phyloP scores from a whole-genome alignment of 306 rosid genomes.

The Cicer yamashitae region DNA sequence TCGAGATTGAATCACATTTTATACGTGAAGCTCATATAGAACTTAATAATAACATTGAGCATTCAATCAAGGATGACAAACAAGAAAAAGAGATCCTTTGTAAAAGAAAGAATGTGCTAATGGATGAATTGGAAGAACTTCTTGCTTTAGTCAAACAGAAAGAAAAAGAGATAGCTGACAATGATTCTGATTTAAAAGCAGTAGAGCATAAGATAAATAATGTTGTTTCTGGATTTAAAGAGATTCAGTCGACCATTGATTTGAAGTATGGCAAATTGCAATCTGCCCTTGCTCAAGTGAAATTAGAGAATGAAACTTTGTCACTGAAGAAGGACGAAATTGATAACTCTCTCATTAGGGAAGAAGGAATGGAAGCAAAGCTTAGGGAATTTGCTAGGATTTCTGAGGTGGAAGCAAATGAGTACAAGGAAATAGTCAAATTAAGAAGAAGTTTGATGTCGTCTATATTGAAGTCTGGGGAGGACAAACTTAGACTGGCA shows the following conservation, averaged over 20 bases:
- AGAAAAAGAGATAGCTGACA: slow-evolving; percentile 74
- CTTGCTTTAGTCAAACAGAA: slow-evolving; percentile 73
- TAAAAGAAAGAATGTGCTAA: slow-evolving; percentile 57
- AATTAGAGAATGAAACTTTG: slow-evolving; percentile 59
- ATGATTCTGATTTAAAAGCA: slow-evolving; percentile 58
- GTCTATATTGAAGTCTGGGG: slow-evolving; percentile 66
- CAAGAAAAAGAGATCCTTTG: slow-evolving; percentile 66
- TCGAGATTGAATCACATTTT: slow-evolving; percentile 75
- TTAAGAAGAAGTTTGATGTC: slow-evolving; percentile 71
- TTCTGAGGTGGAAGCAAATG: slow-evolving; percentile 72
- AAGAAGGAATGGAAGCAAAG: slow-evolving; percentile 61
- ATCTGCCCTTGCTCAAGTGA: slow-evolving; percentile 59
- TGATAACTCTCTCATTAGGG: slow-evolving; percentile 56
- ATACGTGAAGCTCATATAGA: slow-evolving; percentile 59
- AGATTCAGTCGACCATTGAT: slow-evolving; percentile 62
- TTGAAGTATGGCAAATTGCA: slow-evolving; percentile 61
- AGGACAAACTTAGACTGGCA: slow-evolving; percentile 66
- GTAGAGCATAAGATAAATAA: slow-evolving; percentile 65
- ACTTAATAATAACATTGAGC: slow-evolving; percentile 64
- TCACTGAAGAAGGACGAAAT: slow-evolving; percentile 61
- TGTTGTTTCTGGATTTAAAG: slow-evolving; percentile 68
- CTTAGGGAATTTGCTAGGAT: slow-evolving; percentile 58
- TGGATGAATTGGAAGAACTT: slow-evolving; percentile 64
- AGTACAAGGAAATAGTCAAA: slow-evolving; percentile 54
- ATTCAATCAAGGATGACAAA: slow-evolving; percentile 64